phyloP scores from a whole-genome alignment of 495 filamentous ascomycete species.

The Lophiotrema nucula region DNA sequence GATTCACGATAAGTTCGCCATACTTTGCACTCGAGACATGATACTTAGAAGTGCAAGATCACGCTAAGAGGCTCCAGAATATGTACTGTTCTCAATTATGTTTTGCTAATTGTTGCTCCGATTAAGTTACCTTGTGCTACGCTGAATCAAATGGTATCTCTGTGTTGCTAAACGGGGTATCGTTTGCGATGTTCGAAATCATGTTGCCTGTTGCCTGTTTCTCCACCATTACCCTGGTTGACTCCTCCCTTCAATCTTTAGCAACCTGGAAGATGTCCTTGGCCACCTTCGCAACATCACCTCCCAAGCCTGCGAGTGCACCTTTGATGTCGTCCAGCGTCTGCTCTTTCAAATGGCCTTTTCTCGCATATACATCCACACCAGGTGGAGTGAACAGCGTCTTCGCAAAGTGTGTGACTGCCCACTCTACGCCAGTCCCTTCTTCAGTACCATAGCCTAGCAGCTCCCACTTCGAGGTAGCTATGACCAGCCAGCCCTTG shows the following conservation, averaged over 20 bases:
- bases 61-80: too few species aligned
- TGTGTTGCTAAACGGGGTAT: too few species aligned
- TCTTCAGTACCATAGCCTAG: constrained; percentile 63
- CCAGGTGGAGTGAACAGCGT: constrained; percentile 74
- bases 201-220: too few species aligned
- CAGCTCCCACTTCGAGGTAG: constrained; percentile 69
- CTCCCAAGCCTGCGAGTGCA: constrained; percentile 39
- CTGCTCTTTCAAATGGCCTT: constrained; percentile 51
- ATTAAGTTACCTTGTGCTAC: too few species aligned
- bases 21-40: too few species aligned
- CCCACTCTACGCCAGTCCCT: constrained; percentile 50
- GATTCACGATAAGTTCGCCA: too few species aligned
- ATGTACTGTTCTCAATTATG: too few species aligned
- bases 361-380: constrained; percentile 67
- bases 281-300: constrained; percentile 42
- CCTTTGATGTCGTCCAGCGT: constrained; percentile 48
- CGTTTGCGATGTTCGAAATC: too few species aligned
- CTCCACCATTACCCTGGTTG: too few species aligned
- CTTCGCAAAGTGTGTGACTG: constrained; percentile 72
- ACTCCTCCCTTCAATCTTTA: constrained; percentile 9
- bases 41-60: too few species aligned
- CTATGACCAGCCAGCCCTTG: constrained; percentile 63
- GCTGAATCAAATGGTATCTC: too few species aligned
- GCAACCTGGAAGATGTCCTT: constrained; percentile 44
- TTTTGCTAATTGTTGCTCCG: too few species aligned